A percentile compares a stretch with the other conserved stretches of the same genome.
Evolutionary conservation across 192 early-diverging fungal species (phyloP).

Genomic region (Dispira simplex): DNA sequence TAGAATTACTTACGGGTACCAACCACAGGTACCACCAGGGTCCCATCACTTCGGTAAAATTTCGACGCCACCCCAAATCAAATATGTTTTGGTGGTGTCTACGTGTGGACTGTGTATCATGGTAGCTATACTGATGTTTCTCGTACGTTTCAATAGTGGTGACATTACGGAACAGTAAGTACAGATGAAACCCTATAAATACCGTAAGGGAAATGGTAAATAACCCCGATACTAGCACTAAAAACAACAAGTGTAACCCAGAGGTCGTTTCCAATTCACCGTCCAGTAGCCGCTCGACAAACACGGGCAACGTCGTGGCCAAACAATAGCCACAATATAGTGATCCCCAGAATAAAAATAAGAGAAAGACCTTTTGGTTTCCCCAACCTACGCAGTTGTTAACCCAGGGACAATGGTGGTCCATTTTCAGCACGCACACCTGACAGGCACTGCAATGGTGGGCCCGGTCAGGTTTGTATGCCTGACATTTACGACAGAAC

Average conservation of each 20-base stretch:
- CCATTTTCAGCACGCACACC: conserved; percentile 58
- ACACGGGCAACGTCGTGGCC: conserved; percentile 12
- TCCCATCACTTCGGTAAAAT: conserved; percentile 42
- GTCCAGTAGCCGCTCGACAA: conserved; percentile 10
- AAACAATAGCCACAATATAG: conserved; percentile 16
- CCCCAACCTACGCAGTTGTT: conserved; percentile 64
- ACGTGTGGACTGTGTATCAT: not conserved
- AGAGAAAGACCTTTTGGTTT: conserved; percentile 58
- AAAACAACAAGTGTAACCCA: conserved; percentile 13
- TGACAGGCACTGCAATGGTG: conserved; percentile 69
- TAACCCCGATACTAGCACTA: conserved; percentile 16
- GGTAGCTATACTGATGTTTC: conserved; percentile 15
- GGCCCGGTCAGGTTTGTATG: conserved; percentile 60
- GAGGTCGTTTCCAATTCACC: conserved; percentile 4
- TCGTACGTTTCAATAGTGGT: conserved; percentile 29
- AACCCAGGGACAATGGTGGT: conserved; percentile 74
- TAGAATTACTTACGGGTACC: conserved; percentile 29
- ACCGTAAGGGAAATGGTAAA: conserved; percentile 17
- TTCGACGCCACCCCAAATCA: conserved; percentile 22
- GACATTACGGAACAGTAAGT: conserved; percentile 20
- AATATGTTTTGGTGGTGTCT: conserved; percentile 23
- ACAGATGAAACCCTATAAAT: conserved; percentile 23
- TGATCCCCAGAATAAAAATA: conserved; percentile 31
- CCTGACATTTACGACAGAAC: conserved; percentile 32
- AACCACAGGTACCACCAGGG: conserved; percentile 33